Percentiles rank a stretch among this genome's conserved stretches.
These are phyloP conservation scores for Cytospora piceae DNA, from an alignment of 2,329 filamentous ascomycete genomes.

Conservation along the genomic window DNA sequence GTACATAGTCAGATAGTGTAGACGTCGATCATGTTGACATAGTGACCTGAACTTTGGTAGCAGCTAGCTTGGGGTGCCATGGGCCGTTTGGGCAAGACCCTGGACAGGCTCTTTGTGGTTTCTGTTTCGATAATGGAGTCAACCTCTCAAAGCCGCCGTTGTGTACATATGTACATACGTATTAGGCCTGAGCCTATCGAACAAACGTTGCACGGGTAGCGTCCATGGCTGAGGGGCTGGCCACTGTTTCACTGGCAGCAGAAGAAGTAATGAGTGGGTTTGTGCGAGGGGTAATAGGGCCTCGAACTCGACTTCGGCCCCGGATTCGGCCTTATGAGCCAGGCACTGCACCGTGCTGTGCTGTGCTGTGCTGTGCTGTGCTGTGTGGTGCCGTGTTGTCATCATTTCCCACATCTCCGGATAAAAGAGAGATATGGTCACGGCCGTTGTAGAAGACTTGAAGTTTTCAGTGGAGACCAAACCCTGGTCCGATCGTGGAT, in stretches of 20 bases:
- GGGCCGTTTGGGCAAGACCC: background rate
- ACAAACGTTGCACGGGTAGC: slow-evolving; percentile 15
- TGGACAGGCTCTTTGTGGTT: background rate
- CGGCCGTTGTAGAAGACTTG: slow-evolving; percentile 10
- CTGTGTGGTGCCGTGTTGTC: slow-evolving; percentile 6
- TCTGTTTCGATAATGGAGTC: background rate
- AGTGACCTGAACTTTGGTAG: background rate
- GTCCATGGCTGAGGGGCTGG: slow-evolving; percentile 7
- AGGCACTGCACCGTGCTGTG: background rate
- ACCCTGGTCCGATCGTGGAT: no score
- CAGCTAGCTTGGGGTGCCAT: background rate
- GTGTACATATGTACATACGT: background rate
- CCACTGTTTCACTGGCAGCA: slow-evolving; percentile 13
- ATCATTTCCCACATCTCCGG: slow-evolving; percentile 14
- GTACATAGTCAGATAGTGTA: background rate
- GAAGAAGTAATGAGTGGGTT: slow-evolving; percentile 8
- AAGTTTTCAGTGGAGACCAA: no score
- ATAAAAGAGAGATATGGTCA: slow-evolving; percentile 12
- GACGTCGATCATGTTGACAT: background rate
- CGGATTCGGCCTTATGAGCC: background rate
- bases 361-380: background rate
- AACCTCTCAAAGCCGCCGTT: slow-evolving; percentile 7
- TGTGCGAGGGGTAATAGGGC: background rate
- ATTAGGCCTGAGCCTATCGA: slow-evolving; percentile 1
- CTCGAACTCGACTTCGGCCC: background rate